These are phyloP conservation scores for Erigeron philadelphicus DNA, from an alignment of 140 eudicot species.

Conservation along the genomic window DNA sequence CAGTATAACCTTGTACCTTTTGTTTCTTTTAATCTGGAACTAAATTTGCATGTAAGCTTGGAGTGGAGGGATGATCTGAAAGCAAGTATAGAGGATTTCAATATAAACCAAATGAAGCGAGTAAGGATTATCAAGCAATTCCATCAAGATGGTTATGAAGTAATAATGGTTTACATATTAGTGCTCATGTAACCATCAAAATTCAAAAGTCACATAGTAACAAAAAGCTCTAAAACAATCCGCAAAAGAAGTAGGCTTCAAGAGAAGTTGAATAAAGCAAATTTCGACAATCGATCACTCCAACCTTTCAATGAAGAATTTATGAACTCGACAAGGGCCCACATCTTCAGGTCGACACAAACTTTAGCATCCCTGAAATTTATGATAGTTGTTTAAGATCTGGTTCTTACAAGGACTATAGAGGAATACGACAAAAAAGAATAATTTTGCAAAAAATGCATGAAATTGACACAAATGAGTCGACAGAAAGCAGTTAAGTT, in stretches of 20 bases:
- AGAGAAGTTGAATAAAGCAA: neutral
- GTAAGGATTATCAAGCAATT: neutral
- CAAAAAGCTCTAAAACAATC: neutral
- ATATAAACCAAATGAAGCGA: neutral
- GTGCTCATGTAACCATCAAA: neutral
- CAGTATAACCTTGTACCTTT: too few species aligned
- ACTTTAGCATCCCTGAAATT: slow-evolving; percentile 13
- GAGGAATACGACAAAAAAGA: neutral
- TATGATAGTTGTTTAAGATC: neutral
- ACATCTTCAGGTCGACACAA: slow-evolving; percentile 2
- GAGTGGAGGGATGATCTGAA: too few species aligned
- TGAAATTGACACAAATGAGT: neutral
- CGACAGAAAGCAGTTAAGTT: neutral
- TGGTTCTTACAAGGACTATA: neutral
- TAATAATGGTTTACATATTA: neutral
- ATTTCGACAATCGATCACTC: neutral
- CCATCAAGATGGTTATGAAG: neutral
- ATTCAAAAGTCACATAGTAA: neutral
- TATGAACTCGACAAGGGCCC: neutral
- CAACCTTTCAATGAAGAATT: too few species aligned
- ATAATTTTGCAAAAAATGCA: neutral
- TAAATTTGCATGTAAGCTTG: too few species aligned
- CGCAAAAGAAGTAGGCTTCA: neutral
- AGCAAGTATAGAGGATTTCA: neutral
- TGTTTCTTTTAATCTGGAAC: too few species aligned